Base-by-base conservation (phyloP, 2,329 filamentous ascomycete genomes). In the Fusarium sp. region DNA sequence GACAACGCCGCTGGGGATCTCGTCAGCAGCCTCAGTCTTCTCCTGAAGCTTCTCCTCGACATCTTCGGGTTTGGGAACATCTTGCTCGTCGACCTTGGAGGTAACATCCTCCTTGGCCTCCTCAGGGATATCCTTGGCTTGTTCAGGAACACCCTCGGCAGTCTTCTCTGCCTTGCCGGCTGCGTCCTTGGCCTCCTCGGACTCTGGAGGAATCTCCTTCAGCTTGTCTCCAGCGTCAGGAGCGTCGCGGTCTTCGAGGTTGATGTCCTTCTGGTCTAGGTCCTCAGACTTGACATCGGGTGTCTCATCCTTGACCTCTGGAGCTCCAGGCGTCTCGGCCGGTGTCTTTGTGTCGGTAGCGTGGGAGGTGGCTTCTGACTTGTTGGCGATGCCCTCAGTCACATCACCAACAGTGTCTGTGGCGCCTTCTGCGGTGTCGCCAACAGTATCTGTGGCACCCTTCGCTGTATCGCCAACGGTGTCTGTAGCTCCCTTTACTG, bases 381-480 rank as follows among this genome's bases (percentile, higher is more conserved):
- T 76, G 54, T 55, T 69, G 39, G 68, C 70, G 13, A 70, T 30
- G 28, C 65, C 63, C 16, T 78, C 74, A 22, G 73, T 78, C 14
- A 79, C 76, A 22, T 22, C 69, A 6, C 68, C 58, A 44, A 56
- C 62, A 6, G 59, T 59, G 44, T 44, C 66, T 9, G 64, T 70
- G n/a, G 58, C 53, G 26, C 58, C 47, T 10, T 58, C 51, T 8
- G 62, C 36, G 12, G 63, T 65, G 6, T 47, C 70, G 24, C 69
- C 63, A 26, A 69, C 63, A 9, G 61, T 51, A 11, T 66, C 69
- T 10, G 62, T 62, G 18, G 44, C 61, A 9, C 45, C 59, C 41
- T 71, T 61, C 3, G 50, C 67, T 18, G 68, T 70, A 5, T 68
- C 67, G 26, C 59, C 61, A 30, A 70, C 58, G 15, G 57, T 14